A percentile compares a stretch with the other conserved stretches of the same genome.
Evolutionary conservation across 1,139 yeast species (phyloP).

Genomic region (Suhomyces bolitotheri): DNA sequence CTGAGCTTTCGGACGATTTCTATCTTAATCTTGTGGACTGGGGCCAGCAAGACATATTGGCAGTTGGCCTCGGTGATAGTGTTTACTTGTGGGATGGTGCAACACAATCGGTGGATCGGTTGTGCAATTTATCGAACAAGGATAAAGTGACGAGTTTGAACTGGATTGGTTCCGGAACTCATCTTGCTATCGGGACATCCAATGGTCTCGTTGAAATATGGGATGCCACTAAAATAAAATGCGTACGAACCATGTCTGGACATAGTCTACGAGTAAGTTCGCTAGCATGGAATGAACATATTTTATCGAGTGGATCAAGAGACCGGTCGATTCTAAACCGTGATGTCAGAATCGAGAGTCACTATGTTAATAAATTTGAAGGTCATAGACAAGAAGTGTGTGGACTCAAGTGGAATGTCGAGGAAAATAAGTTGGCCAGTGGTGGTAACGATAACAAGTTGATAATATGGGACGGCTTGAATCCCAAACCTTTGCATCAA

Average conservation of each 20-base stretch:
- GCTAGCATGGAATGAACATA: conserved; percentile 91
- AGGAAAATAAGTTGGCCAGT: conserved; percentile 82
- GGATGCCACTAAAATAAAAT: conserved; percentile 86
- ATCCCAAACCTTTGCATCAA: conserved; percentile 66
- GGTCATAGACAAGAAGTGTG: conserved; percentile 93
- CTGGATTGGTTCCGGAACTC: conserved; percentile 96
- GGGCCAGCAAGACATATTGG: conserved; percentile 88
- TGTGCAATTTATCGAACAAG: conserved; percentile 65
- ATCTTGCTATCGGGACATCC: conserved; percentile 87
- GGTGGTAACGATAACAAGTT: conserved; percentile 93
- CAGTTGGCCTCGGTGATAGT: conserved; percentile 86
- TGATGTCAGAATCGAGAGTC: conserved; percentile 87
- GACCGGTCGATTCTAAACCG: conserved; percentile 84
- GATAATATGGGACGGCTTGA: conserved; percentile 83
- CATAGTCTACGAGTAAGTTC: conserved; percentile 85
- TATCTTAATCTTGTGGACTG: conserved; percentile 91
- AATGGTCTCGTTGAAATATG: conserved; percentile 90
- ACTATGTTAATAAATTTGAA: conserved; percentile 68
- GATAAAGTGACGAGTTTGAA: conserved; percentile 79
- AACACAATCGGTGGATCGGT: conserved; percentile 77
- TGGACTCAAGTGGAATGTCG: conserved; percentile 91
- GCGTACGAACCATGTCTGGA: conserved; percentile 90
- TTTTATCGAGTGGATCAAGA: conserved; percentile 82
- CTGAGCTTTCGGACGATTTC: conserved; percentile 91
- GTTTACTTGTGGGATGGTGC: conserved; percentile 92